These are phyloP conservation scores for Cucurbitaria berberidis DNA, from an alignment of 2,329 filamentous ascomycete genomes.

Conservation along the genomic window DNA sequence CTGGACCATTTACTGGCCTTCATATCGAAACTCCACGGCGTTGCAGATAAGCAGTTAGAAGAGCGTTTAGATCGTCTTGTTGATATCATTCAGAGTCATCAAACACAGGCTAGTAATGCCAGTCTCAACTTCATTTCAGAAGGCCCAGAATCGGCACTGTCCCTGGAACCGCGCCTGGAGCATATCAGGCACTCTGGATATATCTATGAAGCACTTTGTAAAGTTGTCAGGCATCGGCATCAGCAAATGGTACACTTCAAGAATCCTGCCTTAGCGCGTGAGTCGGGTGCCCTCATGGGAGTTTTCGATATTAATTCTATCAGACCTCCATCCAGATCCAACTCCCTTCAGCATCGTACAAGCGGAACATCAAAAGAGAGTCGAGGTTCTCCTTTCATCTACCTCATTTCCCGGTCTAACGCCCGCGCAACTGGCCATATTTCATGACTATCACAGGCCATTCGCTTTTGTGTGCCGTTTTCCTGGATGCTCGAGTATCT, in stretches of 20 bases:
- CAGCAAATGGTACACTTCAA: background rate
- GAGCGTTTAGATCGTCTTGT: background rate
- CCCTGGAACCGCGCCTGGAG: background rate
- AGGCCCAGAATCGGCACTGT: background rate
- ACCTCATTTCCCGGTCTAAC: slow-evolving; percentile 1
- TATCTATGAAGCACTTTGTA: background rate
- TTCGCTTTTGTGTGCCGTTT: slow-evolving; percentile 9
- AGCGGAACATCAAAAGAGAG: slow-evolving; percentile 1
- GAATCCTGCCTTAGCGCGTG: background rate
- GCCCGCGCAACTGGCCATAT: background rate
- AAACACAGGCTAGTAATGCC: background rate
- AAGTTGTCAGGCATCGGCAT: background rate
- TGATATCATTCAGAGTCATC: background rate
- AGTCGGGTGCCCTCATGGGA: background rate
- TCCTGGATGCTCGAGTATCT: slow-evolving; percentile 2
- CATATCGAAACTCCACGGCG: background rate
- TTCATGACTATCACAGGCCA: background rate
- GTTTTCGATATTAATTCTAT: background rate
- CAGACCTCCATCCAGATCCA: background rate
- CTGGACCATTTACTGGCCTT: slow-evolving; percentile 5
- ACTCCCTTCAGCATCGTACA: background rate
- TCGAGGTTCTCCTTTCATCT: background rate
- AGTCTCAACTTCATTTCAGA: background rate
- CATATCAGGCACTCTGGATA: background rate
- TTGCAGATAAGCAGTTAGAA: background rate